Evolutionary conservation across 768 basidiomycete species (phyloP), one percentile per base, ranked within the genome.

Genomic region (Megacollybia marginata): DNA sequence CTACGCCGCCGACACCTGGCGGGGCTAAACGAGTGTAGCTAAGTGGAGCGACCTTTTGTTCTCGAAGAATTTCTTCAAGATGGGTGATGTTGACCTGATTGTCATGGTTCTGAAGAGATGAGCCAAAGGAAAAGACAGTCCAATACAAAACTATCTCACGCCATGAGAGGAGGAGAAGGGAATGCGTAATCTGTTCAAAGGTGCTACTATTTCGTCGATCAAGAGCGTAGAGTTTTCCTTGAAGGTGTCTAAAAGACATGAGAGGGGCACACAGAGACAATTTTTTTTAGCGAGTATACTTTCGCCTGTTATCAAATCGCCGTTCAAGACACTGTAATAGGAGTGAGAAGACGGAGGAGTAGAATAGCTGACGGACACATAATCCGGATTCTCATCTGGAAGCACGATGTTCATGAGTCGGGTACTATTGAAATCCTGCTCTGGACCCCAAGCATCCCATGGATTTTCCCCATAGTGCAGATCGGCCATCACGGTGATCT

Each of bases 401-500:
- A 89, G 59, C 16, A 88, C 69, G 2, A 55, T 65, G 18, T 74
- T 68, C 78, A 85, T 84, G 50, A 89, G 59, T 5, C 65, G 65
- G 9, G 71, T 72, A 52, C 82, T 87, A 40, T 84, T 82, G 20
- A 66, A 61, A 52, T 89, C 87, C 55, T 88, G 83, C 54, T 73
- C 66, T 16, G 80, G 79, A 0, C 86, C 85, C 79, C 82, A 83
- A 8, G 52, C 61, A 48, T 81, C 80, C 78, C 80, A 83, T 8
- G 84, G 82, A 55, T 85, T 82, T 63, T 88, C 86, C 23, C 87
- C 86, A 52, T 74, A 87, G 58, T 88, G 86, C 31, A 88, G 62
- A 56, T 89, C 87, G 7, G 83, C 85, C 61, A 88, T 86, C 6
- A 87, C 71, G 12, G 79, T 83, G 43, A 89, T 56, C 63, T 85